Percentiles rank a stretch among this genome's conserved stretches.
Evolutionary conservation across 768 basidiomycete genomes (phyloP).

Genomic region (Podaxis sp.): DNA sequence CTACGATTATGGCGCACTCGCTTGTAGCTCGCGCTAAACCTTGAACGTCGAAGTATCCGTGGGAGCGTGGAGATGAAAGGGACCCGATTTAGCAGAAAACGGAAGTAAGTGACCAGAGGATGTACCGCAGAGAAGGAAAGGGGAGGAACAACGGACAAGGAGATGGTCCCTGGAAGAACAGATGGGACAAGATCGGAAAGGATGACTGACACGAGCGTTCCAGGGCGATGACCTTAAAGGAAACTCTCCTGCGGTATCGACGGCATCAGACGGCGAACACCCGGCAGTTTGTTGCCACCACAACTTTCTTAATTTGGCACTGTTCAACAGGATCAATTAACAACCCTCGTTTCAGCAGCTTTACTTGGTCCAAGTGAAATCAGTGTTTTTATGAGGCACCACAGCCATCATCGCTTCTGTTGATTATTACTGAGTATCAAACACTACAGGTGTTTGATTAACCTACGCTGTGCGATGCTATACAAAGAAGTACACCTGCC

Average conservation of each 20-base stretch:
- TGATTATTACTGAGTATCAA: background rate
- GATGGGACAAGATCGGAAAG: background rate
- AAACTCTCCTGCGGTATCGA: background rate
- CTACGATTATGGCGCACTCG: background rate
- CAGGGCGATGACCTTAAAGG: background rate
- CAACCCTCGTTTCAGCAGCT: background rate
- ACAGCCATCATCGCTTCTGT: background rate
- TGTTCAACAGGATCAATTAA: background rate
- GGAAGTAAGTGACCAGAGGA: background rate
- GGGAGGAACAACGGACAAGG: constrained; percentile 9
- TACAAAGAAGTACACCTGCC: background rate
- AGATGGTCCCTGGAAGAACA: background rate
- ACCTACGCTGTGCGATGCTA: background rate
- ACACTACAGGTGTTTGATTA: background rate
- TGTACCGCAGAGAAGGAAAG: background rate
- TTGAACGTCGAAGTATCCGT: background rate
- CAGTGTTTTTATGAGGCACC: too few relatives aligned
- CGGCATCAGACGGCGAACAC: background rate
- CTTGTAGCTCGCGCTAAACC: background rate
- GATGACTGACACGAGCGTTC: background rate
- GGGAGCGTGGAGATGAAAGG: background rate
- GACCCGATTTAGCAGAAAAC: background rate
- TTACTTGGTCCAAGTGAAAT: too few relatives aligned
- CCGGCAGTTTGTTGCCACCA: background rate
- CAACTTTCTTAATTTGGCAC: constrained; percentile 5